A percentile compares a stretch with the other conserved stretches of the same genome.
These are phyloP conservation scores for Zygnema cylindricum DNA, from an alignment of 139 green algal genomes.

Conservation along the genomic window DNA sequence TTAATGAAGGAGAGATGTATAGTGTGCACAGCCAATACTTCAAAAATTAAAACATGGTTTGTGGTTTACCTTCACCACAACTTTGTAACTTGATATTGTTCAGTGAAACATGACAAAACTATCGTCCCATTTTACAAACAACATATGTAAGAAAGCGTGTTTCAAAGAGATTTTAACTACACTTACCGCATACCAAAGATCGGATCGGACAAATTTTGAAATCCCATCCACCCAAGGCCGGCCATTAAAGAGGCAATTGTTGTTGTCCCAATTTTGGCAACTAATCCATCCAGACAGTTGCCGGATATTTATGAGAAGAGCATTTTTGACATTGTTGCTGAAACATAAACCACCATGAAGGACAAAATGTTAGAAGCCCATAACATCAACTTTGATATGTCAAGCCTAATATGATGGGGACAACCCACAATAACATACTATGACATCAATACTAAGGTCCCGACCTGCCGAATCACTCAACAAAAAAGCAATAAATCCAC, in stretches of 20 bases:
- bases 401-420: too few relatives aligned
- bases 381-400: not conserved
- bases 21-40: too few relatives aligned
- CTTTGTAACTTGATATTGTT: not conserved
- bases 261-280: conserved; percentile 18
- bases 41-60: too few relatives aligned
- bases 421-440: too few relatives aligned
- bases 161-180: not conserved
- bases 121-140: too few relatives aligned
- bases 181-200: not conserved
- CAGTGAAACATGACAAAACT: not conserved
- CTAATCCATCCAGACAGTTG: conserved; percentile 12
- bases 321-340: not conserved
- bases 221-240: not conserved
- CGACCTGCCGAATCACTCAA: not conserved
- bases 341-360: not conserved
- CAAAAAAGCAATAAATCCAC: not conserved
- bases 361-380: not conserved
- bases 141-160: not conserved
- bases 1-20: too few relatives aligned
- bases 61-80: too few relatives aligned
- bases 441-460: too few relatives aligned
- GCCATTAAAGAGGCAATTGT: not conserved
- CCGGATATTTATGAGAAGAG: not conserved
- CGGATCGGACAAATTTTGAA: not conserved